Conservation (phyloP, 139 green algal genomes). For the Desmodesmus armatus region DNA sequence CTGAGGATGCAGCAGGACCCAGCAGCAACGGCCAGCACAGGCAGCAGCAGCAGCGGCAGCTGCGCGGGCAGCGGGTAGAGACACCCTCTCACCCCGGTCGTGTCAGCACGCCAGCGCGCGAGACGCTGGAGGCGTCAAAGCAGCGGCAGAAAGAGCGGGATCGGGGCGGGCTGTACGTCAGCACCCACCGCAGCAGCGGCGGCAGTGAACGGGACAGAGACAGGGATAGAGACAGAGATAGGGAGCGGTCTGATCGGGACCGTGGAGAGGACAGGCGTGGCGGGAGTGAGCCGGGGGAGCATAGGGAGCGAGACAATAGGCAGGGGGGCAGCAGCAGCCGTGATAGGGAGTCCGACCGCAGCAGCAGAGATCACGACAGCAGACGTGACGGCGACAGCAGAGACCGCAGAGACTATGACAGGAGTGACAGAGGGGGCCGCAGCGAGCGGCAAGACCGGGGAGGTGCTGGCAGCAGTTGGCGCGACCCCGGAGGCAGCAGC, state of each 20-base stretch:
- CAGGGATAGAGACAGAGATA: constrained; percentile 38
- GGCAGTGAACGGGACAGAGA: constrained; percentile 2
- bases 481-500: constrained; percentile 31
- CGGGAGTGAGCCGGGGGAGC: too few relatives aligned
- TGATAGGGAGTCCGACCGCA: constrained; percentile 16
- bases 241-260: too few relatives aligned
- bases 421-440: background rate
- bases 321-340: too few relatives aligned
- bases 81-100: constrained; percentile 85
- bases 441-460: background rate
- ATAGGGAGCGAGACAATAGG: too few relatives aligned
- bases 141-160: constrained; percentile 48
- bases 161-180: constrained; percentile 51
- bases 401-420: background rate
- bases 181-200: constrained; percentile 40
- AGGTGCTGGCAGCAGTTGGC: background rate
- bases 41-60: constrained; percentile 62
- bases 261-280: too few relatives aligned
- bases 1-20: background rate
- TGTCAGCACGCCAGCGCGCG: constrained; percentile 45
- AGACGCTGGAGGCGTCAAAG: constrained; percentile 34
- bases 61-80: constrained; percentile 76
- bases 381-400: background rate
- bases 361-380: constrained; percentile 23
- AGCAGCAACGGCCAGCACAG: constrained; percentile 16